Evolutionary conservation across 345 rosid genomes (phyloP).

Genomic region (Capsella bursapastoris): DNA sequence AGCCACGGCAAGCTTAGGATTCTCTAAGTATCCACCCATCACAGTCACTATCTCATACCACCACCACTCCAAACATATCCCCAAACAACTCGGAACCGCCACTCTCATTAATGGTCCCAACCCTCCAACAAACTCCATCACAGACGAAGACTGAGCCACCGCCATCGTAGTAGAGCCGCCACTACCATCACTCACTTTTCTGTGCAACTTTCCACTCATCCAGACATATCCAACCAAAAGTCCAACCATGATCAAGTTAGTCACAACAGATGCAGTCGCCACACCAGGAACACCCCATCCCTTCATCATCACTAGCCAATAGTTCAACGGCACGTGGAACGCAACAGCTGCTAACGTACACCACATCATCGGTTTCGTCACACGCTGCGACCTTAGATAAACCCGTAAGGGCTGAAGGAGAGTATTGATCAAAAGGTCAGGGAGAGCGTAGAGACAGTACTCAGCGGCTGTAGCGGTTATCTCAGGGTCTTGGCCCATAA

Average conservation of each 20-base stretch:
- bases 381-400: conserved; percentile 80
- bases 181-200: conserved; percentile 49
- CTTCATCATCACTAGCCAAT: conserved; percentile 59
- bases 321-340: conserved; percentile 88
- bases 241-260: conserved; percentile 82
- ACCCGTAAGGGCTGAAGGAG: conserved; percentile 86
- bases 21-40: conserved; percentile 85
- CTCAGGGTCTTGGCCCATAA: conserved; percentile 79
- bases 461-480: conserved; percentile 89
- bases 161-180: conserved; percentile 36
- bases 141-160: conserved; percentile 43
- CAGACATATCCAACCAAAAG: conserved; percentile 82
- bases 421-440: conserved; percentile 90
- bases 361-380: conserved; percentile 97
- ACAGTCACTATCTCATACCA: conserved; percentile 97
- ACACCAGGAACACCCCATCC: conserved; percentile 88
- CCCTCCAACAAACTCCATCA: conserved; percentile 60
- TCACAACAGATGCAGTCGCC: conserved; percentile 89
- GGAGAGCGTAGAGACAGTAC: conserved; percentile 82
- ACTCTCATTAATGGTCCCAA: conserved; percentile 72
- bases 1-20: conserved; percentile 85
- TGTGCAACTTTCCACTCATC: conserved; percentile 61
- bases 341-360: conserved; percentile 76
- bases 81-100: conserved; percentile 95
- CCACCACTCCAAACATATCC: conserved; percentile 99